Evolutionary conservation across 441 rosid species (phyloP), one percentile per base, ranked within the genome.

Genomic region (Pelargonium cotyledonis): DNA sequence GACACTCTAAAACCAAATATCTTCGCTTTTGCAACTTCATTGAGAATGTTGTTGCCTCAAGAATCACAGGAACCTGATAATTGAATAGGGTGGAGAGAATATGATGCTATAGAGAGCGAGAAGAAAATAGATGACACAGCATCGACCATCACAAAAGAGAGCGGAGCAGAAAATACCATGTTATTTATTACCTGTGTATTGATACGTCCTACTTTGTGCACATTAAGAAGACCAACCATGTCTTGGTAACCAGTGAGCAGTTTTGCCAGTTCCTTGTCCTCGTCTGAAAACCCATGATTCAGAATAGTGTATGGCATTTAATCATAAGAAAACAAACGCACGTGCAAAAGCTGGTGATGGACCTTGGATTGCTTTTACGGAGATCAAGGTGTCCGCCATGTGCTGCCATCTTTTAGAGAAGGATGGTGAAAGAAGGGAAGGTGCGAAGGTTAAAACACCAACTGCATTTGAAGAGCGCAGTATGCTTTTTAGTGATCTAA

Each of bases 331-430:
- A 47, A 4, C 65, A 65, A 62, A 31, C 67, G 40, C 12, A 58
- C n/a, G 0, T 41, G 38, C 26, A 55, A 62, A 65, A 68, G 41
- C 70, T 49, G 68, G 74, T 4, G 70, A 65, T 60, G 44, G 73
- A 88, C 98, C 97, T 75, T 85, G 91, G 70, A 91, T 89, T n/a
- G 97, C 97, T 80, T 75, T 86, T 78, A 94, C 93, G 29, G 97
- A 91, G 67, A 94, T 79, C 75, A 94, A 84, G 35, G 88, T 84
- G 81, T 94, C 97, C 0, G 97, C 88, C 95, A 89, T 84, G 80
- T 91, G 97, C 76, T 88, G 96, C 88, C 82, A 86, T 84, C 97
- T 84, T 78, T 79, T 89, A 58, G 89, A 80, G 62, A 82, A 73
- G 38, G 96, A 80, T 11, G 80, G 80, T 8, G 96, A 89, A 73